Percentiles rank a stretch among this genome's conserved stretches.
phyloP scores from a whole-genome alignment of 352 stramenopile genomes.

The Phytophthora colocasiae region DNA sequence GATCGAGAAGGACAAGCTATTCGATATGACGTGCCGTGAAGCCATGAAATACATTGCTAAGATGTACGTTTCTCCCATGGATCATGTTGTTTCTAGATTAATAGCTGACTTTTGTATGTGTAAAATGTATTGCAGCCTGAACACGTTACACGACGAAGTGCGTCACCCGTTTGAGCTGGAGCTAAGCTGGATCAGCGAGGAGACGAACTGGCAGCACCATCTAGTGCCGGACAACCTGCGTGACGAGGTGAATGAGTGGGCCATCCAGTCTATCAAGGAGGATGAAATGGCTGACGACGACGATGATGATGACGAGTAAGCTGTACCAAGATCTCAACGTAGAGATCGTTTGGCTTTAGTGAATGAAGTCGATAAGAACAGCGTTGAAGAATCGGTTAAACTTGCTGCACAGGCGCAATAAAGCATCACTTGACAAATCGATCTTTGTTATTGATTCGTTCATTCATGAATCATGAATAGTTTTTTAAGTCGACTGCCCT shows the following conservation, averaged over 20 bases:
- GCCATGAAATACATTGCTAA: conserved; percentile 98
- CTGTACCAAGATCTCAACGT: conserved; percentile 14
- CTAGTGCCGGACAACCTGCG: conserved; percentile 92
- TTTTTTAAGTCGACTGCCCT: too few relatives aligned
- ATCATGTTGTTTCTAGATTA: not conserved
- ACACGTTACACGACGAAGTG: conserved; percentile 96
- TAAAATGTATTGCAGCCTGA: conserved; percentile 68
- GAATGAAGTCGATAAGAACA: not conserved
- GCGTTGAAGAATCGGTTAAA: conserved; percentile 15
- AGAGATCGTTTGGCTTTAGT: conserved; percentile 1
- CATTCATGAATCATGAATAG: too few relatives aligned
- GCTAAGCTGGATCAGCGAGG: conserved; percentile 97
- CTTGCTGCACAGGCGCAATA: conserved; percentile 36
- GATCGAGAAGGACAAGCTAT: conserved; percentile 98
- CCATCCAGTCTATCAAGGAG: conserved; percentile 86
- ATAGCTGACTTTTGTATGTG: not conserved
- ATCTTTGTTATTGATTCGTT: not conserved
- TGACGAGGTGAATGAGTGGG: conserved; percentile 87
- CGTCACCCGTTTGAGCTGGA: conserved; percentile 99
- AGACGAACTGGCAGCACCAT: conserved; percentile 95
- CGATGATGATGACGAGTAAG: conserved; percentile 79
- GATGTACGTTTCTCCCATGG: conserved; percentile 81
- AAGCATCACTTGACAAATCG: conserved; percentile 30
- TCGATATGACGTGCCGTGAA: conserved; percentile 94
- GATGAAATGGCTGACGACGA: conserved; percentile 91